Conservation (phyloP, 192 early-diverging fungal species). For the Dissophora globulifera region DNA sequence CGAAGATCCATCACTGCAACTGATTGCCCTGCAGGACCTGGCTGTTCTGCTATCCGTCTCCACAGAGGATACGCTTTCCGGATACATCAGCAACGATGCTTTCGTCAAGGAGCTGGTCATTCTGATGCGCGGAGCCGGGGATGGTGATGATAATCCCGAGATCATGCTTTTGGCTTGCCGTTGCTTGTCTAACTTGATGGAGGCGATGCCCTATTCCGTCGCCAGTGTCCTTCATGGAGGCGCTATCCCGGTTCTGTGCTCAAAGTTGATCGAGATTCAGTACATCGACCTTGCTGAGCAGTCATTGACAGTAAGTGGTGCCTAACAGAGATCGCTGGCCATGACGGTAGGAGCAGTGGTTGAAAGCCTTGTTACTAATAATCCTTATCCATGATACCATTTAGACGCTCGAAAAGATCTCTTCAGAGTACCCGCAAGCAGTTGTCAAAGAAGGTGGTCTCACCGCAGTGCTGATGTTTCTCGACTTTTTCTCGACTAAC, state of each 20-base stretch:
- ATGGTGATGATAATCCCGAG: conserved; percentile 67
- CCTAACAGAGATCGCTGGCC: too few species aligned
- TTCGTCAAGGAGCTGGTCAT: conserved; percentile 75
- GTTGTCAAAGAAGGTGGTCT: conserved; percentile 81
- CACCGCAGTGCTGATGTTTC: conserved; percentile 78
- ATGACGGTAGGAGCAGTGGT: too few species aligned
- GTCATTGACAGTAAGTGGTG: conserved; percentile 70
- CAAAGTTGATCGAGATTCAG: conserved; percentile 84
- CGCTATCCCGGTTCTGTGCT: conserved; percentile 74
- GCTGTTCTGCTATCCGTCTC: conserved; percentile 80
- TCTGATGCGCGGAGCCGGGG: conserved; percentile 64
- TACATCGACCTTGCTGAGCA: conserved; percentile 96
- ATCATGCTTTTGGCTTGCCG: conserved; percentile 91
- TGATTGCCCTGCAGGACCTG: conserved; percentile 90
- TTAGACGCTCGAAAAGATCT: conserved; percentile 79
- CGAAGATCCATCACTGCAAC: conserved; percentile 72
- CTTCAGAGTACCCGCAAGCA: conserved; percentile 73
- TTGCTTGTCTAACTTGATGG: conserved; percentile 90
- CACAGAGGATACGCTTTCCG: conserved; percentile 74
- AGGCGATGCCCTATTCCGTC: conserved; percentile 80
- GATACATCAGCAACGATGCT: conserved; percentile 71
- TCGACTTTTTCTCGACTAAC: conserved; percentile 91
- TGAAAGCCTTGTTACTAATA: background rate
- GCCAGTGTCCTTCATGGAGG: conserved; percentile 73
- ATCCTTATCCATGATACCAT: background rate